phyloP scores from a whole-genome alignment of 306 rosid species.

The Vigna angularis region DNA sequence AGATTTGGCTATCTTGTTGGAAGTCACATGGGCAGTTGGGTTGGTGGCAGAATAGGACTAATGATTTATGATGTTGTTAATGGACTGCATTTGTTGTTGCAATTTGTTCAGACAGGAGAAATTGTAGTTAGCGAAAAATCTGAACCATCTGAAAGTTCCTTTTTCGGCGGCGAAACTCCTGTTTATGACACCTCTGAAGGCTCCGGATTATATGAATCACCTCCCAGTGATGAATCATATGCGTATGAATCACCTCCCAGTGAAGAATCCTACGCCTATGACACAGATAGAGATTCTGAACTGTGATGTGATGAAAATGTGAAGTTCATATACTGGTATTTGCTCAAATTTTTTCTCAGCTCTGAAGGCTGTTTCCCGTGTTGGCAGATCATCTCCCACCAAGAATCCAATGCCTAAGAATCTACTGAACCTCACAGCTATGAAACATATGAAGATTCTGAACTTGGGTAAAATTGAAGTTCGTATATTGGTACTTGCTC shows the following conservation, averaged over 20 bases:
- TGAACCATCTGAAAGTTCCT: constrained; percentile 46
- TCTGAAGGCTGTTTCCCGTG: constrained; percentile 36
- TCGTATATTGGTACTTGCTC: constrained; percentile 13
- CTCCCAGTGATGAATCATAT: constrained; percentile 47
- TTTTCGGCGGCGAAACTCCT: constrained; percentile 45
- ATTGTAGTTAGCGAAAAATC: constrained; percentile 54
- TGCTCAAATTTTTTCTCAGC: constrained; percentile 28
- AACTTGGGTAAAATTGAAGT: constrained; percentile 53
- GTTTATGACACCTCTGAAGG: constrained; percentile 47
- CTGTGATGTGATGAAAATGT: constrained; percentile 58
- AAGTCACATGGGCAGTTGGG: constrained; percentile 94
- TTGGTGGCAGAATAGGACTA: constrained; percentile 84
- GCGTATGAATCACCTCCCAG: constrained; percentile 47
- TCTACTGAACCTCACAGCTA: constrained; percentile 44
- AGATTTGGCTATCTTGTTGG: constrained; percentile 88
- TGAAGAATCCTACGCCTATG: constrained; percentile 50
- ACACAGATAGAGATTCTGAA: constrained; percentile 57
- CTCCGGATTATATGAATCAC: constrained; percentile 45
- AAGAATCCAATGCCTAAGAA: constrained; percentile 46
- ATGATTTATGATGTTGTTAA: constrained; percentile 84
- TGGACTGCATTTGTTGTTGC: constrained; percentile 67
- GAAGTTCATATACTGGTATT: constrained; percentile 6
- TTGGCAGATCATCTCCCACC: constrained; percentile 43
- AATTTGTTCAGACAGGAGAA: constrained; percentile 54
- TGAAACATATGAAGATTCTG: constrained; percentile 54